These are phyloP conservation scores for Phycomyces nitens DNA, from an alignment of 192 early-diverging fungal species.

Conservation along the genomic window DNA sequence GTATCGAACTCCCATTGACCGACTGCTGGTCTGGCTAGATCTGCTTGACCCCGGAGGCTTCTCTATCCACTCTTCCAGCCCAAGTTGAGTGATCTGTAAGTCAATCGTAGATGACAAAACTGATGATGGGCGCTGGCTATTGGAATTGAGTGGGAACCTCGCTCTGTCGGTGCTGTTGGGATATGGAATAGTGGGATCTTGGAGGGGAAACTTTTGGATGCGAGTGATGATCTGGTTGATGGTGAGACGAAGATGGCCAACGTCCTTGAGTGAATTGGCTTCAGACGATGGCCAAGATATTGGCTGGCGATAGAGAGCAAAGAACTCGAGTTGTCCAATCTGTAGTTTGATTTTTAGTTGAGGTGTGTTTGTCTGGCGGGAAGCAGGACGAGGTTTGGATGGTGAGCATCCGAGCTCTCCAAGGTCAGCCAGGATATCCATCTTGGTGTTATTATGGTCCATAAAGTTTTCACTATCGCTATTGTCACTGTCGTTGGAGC, in stretches of 20 bases:
- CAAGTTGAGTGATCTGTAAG: neutral
- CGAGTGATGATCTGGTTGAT: constrained; percentile 34
- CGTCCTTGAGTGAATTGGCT: constrained; percentile 9
- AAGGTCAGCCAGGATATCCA: neutral
- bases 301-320: constrained; percentile 37
- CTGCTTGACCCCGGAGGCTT: neutral
- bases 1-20: neutral
- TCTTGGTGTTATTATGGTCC: no score
- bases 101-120: neutral
- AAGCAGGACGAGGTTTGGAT: constrained; percentile 1
- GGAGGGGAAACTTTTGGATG: constrained; percentile 9
- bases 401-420: neutral
- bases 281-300: neutral
- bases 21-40: no score
- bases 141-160: neutral
- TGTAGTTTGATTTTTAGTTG: constrained; percentile 39
- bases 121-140: neutral
- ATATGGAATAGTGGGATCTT: neutral
- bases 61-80: constrained; percentile 13
- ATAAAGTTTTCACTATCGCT: neutral
- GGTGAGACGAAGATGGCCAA: constrained; percentile 36
- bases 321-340: constrained; percentile 35
- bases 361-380: neutral
- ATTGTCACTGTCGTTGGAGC: neutral
- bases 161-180: neutral